phyloP scores from a whole-genome alignment of 2,329 filamentous ascomycete species.

The Emergomyces pasteurianus region DNA sequence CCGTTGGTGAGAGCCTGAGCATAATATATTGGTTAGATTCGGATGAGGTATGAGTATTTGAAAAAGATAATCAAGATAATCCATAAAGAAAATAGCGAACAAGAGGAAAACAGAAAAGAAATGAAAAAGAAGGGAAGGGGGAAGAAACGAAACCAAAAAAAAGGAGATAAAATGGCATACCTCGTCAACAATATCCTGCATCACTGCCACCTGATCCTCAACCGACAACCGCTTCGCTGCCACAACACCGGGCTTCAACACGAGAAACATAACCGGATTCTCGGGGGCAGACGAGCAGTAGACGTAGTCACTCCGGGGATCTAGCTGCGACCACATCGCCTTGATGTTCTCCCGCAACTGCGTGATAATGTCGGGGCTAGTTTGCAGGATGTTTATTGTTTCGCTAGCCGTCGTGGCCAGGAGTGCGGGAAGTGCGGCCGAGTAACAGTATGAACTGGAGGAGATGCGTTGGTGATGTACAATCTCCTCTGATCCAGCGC shows the following conservation, averaged over 20 bases:
- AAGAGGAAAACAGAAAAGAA: background rate
- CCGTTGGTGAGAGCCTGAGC: constrained; percentile 70
- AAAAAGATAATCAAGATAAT: background rate
- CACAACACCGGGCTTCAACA: constrained; percentile 73
- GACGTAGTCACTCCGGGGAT: constrained; percentile 90
- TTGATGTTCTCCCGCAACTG: constrained; percentile 78
- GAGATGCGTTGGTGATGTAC: constrained; percentile 94
- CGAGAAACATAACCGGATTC: constrained; percentile 76
- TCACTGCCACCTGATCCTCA: constrained; percentile 69
- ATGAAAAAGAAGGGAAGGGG: background rate
- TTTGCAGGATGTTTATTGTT: constrained; percentile 73
- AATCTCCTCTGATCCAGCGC: constrained; percentile 79
- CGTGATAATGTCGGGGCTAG: constrained; percentile 67
- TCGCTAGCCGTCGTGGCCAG: constrained; percentile 92
- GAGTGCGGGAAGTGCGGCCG: constrained; percentile 85
- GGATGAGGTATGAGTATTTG: background rate
- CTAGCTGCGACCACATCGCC: constrained; percentile 72
- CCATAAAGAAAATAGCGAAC: background rate
- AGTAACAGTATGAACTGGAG: constrained; percentile 87
- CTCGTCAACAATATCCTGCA: constrained; percentile 95
- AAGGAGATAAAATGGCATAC: constrained; percentile 38
- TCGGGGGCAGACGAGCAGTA: constrained; percentile 66
- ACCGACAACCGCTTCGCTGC: constrained; percentile 53
- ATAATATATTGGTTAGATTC: background rate
- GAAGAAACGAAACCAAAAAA: background rate